phyloP scores from a whole-genome alignment of 2,329 filamentous ascomycete species.

The Scedosporium boydii region DNA sequence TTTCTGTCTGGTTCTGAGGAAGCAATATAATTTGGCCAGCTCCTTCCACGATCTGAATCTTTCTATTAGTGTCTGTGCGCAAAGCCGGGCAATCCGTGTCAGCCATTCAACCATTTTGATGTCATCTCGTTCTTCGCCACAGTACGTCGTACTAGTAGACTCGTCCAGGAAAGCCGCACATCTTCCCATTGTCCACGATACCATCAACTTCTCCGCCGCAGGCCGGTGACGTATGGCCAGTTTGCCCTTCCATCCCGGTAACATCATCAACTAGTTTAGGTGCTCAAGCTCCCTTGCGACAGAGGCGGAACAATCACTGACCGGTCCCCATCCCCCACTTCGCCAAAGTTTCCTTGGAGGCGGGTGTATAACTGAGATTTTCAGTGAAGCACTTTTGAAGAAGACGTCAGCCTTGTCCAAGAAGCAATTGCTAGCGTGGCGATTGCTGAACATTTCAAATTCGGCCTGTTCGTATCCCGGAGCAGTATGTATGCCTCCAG shows the following conservation, averaged over 20 bases:
- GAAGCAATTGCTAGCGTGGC: neutral
- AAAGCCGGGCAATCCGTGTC: neutral
- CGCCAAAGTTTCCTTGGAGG: too few relatives aligned
- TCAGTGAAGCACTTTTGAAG: neutral
- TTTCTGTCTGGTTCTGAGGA: neutral
- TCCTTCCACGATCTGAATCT: neutral
- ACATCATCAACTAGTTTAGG: neutral
- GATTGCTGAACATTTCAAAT: neutral
- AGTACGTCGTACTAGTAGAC: neutral
- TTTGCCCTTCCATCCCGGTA: neutral
- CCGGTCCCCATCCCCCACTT: too few relatives aligned
- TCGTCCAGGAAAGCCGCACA: too few relatives aligned
- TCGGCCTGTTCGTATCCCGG: neutral
- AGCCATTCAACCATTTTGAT: neutral
- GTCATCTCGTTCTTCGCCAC: neutral
- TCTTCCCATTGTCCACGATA: too few relatives aligned
- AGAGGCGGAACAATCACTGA: neutral
- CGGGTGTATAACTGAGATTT: neutral
- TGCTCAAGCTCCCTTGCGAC: neutral
- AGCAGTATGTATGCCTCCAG: neutral
- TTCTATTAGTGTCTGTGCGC: neutral
- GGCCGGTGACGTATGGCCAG: neutral
- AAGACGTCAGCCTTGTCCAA: neutral
- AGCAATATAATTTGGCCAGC: neutral
- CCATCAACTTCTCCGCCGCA: neutral